Evolutionary conservation across 345 rosid genomes (phyloP).

Genomic region (Viola odorata): DNA sequence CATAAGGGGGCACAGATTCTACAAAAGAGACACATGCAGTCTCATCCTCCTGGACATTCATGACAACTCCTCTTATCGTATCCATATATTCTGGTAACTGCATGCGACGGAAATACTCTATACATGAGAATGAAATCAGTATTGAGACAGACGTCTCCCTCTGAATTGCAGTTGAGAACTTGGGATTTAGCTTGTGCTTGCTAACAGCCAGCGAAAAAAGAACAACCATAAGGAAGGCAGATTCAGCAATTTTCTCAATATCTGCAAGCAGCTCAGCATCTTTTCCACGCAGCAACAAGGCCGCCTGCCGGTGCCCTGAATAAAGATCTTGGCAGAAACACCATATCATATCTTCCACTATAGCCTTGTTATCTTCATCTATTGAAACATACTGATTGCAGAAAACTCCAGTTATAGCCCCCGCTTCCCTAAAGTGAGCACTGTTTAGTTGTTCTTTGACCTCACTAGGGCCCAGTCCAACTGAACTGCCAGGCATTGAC

Average conservation of each 20-base stretch:
- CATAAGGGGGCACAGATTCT: constrained; percentile 73
- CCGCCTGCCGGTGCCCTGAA: constrained; percentile 57
- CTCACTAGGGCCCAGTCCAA: constrained; percentile 28
- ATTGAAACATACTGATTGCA: constrained; percentile 69
- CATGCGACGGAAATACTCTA: constrained; percentile 78
- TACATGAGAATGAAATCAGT: constrained; percentile 68
- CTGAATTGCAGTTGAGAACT: constrained; percentile 45
- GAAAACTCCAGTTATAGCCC: constrained; percentile 61
- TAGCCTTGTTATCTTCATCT: constrained; percentile 48
- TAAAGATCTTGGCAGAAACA: constrained; percentile 67
- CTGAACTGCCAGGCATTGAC: constrained; percentile 18
- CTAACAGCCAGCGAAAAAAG: constrained; percentile 71
- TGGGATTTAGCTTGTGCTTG: constrained; percentile 51
- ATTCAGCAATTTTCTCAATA: constrained; percentile 81
- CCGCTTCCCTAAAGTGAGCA: constrained; percentile 70
- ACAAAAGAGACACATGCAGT: constrained; percentile 58
- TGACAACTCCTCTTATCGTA: constrained; percentile 63
- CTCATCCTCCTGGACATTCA: constrained; percentile 70
- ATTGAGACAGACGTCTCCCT: constrained; percentile 63
- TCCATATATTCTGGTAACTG: constrained; percentile 91
- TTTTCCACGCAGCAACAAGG: constrained; percentile 53
- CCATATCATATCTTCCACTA: constrained; percentile 74
- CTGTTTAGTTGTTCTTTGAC: constrained; percentile 52
- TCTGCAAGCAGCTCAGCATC: constrained; percentile 49
- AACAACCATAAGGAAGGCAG: constrained; percentile 87